Percentiles rank a stretch among this genome's conserved stretches.
phyloP scores from a whole-genome alignment of 2,329 filamentous ascomycete species.

The Fusarium sp. region DNA sequence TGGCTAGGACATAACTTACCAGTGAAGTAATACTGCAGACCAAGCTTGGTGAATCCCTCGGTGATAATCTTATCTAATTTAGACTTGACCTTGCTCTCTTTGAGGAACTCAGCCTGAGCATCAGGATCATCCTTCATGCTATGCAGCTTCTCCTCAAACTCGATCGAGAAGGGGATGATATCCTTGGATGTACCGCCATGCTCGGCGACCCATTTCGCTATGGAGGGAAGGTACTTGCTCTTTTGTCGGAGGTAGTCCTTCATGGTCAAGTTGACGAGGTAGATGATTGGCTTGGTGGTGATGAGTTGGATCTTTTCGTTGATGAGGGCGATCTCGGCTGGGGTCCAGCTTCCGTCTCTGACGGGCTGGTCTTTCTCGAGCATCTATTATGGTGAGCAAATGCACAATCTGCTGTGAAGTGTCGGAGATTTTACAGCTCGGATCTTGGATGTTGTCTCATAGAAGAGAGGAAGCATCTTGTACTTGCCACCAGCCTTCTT shows the following conservation, averaged over 20 bases:
- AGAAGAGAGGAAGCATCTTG: slow-evolving; percentile 59
- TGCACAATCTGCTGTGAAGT: background rate
- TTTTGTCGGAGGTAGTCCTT: slow-evolving; percentile 60
- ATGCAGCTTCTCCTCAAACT: slow-evolving; percentile 59
- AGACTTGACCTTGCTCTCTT: slow-evolving; percentile 56
- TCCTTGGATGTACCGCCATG: slow-evolving; percentile 56
- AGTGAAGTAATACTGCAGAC: slow-evolving; percentile 59
- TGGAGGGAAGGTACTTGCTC: slow-evolving; percentile 58
- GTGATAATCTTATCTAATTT: slow-evolving; percentile 57
- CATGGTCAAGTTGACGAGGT: slow-evolving; percentile 60
- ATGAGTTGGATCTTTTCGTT: slow-evolving; percentile 60
- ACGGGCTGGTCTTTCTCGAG: slow-evolving; percentile 56
- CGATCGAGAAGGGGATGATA: slow-evolving; percentile 58
- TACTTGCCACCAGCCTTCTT: slow-evolving; percentile 58
- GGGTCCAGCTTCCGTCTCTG: slow-evolving; percentile 56
- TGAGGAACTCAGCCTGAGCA: slow-evolving; percentile 51
- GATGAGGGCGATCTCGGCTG: slow-evolving; percentile 57
- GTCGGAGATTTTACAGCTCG: slow-evolving; percentile 39
- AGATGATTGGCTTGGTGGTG: slow-evolving; percentile 59
- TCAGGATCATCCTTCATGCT: slow-evolving; percentile 52
- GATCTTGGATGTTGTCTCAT: slow-evolving; percentile 57
- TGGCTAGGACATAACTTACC: slow-evolving; percentile 36
- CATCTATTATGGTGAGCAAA: slow-evolving; percentile 44
- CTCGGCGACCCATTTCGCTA: slow-evolving; percentile 59
- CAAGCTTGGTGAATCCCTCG: slow-evolving; percentile 58